A percentile compares a stretch with the other conserved stretches of the same genome.
Conservation (phyloP, 2,329 filamentous ascomycete species). For the Diaporthe vaccinii region DNA sequence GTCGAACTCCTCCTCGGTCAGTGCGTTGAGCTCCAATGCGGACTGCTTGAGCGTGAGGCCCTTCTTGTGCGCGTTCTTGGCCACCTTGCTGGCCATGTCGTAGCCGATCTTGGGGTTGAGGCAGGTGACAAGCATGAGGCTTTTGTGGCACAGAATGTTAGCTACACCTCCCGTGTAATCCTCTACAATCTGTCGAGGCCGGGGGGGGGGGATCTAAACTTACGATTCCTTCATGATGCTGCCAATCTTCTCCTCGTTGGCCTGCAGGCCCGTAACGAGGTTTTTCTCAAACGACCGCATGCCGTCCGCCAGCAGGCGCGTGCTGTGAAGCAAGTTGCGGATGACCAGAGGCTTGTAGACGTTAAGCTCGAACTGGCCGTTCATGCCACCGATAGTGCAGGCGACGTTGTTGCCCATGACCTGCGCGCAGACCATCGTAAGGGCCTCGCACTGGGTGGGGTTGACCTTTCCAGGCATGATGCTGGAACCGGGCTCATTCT, state of each 20-base stretch:
- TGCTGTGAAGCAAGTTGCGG: constrained; percentile 93
- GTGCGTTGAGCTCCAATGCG: constrained; percentile 91
- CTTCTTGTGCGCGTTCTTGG: constrained; percentile 99
- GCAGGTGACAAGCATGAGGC: constrained; percentile 98
- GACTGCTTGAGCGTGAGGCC: constrained; percentile 92
- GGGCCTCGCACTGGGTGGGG: constrained; percentile 96
- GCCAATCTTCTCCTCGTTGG: constrained; percentile 92
- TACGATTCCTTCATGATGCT: constrained; percentile 95
- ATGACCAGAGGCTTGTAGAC: constrained; percentile 99
- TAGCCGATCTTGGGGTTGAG: constrained; percentile 98
- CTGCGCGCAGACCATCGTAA: constrained; percentile 98
- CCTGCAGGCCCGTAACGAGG: constrained; percentile 87
- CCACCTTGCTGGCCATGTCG: constrained; percentile 96
- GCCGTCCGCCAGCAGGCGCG: constrained; percentile 87
- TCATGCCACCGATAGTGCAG: constrained; percentile 93
- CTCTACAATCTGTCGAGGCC: neutral
- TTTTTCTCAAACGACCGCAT: constrained; percentile 98
- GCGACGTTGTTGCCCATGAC: constrained; percentile 98
- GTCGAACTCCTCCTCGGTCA: constrained; percentile 92
- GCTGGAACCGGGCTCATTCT: constrained; percentile 97
- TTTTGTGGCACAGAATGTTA: constrained; percentile 53
- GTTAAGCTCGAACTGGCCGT: constrained; percentile 98
- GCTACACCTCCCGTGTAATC: constrained; percentile 21
- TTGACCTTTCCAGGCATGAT: constrained; percentile 99
- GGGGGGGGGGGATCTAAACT: constrained; percentile 51